Base-by-base conservation (phyloP, 2,329 filamentous ascomycete genomes). In the Dactylellina haptotyla region DNA sequence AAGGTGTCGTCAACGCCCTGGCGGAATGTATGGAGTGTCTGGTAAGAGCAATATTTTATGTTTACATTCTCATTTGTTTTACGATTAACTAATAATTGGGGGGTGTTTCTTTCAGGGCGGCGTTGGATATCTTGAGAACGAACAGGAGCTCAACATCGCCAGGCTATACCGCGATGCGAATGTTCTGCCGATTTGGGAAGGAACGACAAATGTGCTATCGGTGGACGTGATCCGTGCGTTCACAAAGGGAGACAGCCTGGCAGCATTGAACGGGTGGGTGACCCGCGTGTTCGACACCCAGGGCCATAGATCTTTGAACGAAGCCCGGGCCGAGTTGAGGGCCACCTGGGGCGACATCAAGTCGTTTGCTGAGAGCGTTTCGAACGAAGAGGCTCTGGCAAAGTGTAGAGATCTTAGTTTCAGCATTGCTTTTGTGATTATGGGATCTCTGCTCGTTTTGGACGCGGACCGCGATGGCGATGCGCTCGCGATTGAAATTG, bases 121-220 rank as follows among this genome's bases (percentile, higher is more conserved):
- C 0, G 85, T 90, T 0, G 88, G 89, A 0, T 90, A 90, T 76
- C 83, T 89, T 23, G 83, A 88, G 77, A 89, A 85, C 59, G 85
- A 87, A 67, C 87, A 88, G 54, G 84, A 87, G 37, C 82, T 90
- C 66, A 92, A 92, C 77, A 81, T 92, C 2, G 85, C 89, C 0
- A 84, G 88, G 4, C 81, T 91, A 0, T 87, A 87, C 76, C 85
- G 90, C 5, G 89, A 92, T 76, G 86, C 84, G 1, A 81, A 83
- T 5, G 89, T 91, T 1, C 81, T 87, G 56, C 84, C 86, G 12
- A 91, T 92, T 53, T 90, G 88, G 88, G 89, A 90, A 79, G 88
- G 89, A 0, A 92, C 90, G 0, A 90, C 89, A 0, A 89, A 91
- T 77, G 88, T 92, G 4, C 82, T 92, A 63, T 86, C 87, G 3